Conservation (phyloP, 441 rosid species). For the Mallotus repandus region DNA sequence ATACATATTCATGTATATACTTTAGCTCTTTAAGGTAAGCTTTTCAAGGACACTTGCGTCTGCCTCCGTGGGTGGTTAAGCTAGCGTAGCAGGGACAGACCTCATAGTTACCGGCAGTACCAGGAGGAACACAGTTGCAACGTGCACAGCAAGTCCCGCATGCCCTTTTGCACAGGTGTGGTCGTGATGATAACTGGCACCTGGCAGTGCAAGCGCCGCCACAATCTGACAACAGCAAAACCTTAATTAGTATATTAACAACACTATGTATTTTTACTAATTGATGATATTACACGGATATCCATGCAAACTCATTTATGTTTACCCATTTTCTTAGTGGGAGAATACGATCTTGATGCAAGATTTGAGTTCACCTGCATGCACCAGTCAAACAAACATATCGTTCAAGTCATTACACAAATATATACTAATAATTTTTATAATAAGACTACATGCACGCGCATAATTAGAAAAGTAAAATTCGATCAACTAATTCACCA, state of each 20-base stretch:
- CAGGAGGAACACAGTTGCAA: slow-evolving; percentile 73
- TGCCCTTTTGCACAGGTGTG: slow-evolving; percentile 55
- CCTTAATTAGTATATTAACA: neutral
- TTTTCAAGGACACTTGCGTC: slow-evolving; percentile 33
- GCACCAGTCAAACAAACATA: neutral
- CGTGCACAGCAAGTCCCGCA: slow-evolving; percentile 66
- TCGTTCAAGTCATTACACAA: neutral
- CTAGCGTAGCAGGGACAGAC: slow-evolving; percentile 68
- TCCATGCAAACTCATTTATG: too few species aligned
- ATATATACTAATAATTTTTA: too few species aligned
- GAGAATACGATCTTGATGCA: neutral
- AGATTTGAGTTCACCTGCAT: slow-evolving; percentile 21
- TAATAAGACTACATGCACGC: neutral
- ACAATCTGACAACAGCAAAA: slow-evolving; percentile 42
- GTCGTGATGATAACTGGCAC: slow-evolving; percentile 54
- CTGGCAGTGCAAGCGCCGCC: slow-evolving; percentile 45
- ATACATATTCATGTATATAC: too few species aligned
- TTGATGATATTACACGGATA: neutral
- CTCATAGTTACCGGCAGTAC: slow-evolving; percentile 64
- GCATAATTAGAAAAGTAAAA: neutral
- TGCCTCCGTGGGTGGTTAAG: slow-evolving; percentile 61
- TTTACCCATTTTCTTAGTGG: slow-evolving; percentile 30
- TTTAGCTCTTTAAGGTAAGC: neutral
- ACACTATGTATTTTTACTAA: too few species aligned
- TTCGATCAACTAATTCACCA: slow-evolving; percentile 24